Conservation (phyloP, 495 filamentous ascomycete genomes). For the Penicillium pancosmium region DNA sequence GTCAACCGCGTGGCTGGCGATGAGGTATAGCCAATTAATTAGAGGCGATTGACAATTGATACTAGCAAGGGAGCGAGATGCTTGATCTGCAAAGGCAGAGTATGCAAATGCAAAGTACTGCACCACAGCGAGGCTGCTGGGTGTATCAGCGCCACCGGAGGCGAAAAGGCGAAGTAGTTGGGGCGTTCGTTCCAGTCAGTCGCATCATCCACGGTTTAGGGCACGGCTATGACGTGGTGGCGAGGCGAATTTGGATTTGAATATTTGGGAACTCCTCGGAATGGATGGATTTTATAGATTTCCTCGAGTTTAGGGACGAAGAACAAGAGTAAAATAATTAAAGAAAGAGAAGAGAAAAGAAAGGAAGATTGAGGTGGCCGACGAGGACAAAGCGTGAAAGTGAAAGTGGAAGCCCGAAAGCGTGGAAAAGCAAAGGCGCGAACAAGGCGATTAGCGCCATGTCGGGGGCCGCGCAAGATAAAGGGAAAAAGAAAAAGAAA, state of each 20-base stretch:
- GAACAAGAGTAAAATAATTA: constrained; percentile 15
- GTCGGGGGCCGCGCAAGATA: constrained; percentile 4
- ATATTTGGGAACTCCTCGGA: background rate
- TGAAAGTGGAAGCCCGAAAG: background rate
- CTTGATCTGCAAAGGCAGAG: no score
- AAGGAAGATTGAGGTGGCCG: background rate
- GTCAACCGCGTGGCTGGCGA: background rate
- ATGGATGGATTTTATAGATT: constrained; percentile 9
- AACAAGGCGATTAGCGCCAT: constrained; percentile 3
- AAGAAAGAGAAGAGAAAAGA: constrained; percentile 14
- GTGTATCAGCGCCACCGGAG: constrained; percentile 20
- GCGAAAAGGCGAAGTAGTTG: constrained; percentile 11
- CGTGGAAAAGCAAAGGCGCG: constrained; percentile 1
- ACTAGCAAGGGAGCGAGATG: no score
- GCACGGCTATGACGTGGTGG: constrained; percentile 23
- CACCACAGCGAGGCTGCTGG: background rate
- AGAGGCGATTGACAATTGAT: no score
- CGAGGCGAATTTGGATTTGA: constrained; percentile 7
- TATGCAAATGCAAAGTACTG: background rate
- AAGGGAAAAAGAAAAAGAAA: constrained; percentile 2
- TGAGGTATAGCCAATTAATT: background rate
- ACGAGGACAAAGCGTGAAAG: constrained; percentile 1
- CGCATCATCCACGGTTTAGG: constrained; percentile 25
- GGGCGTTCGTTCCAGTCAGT: constrained; percentile 9
- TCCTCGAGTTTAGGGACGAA: constrained; percentile 7